Evolutionary conservation across 805 yeast genomes (phyloP), one percentile per base, ranked within the genome.

Genomic region (Ogataea paradorogensis): DNA sequence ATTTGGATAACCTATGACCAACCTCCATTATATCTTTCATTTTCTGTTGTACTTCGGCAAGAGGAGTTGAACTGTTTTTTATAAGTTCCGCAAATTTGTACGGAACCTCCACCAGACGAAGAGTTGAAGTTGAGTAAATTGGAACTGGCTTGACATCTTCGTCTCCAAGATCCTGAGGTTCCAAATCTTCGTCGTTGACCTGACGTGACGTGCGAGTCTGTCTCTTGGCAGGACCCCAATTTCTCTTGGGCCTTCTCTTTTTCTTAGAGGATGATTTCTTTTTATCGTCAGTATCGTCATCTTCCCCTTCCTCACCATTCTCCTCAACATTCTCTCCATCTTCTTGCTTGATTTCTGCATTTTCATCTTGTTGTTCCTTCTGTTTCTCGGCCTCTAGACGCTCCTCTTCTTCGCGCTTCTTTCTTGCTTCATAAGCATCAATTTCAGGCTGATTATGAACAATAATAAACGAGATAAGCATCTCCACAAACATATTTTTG

Each of bases 101-200:
- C 1, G 95, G 90, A 18, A 90, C 69, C n/a, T 76, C 78, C 13
- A 69, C 71, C 3, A 91, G 57, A 1, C 72, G 76, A 34, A 88
- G 69, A 0, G 96, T 82, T 15, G 84, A 63, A 0, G 95, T 73
- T 0, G 90, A 78, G 55, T 52, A 77, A 26, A 66, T 55, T 21
- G 71, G 66, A 21, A 61, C 67, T 1, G 82, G 82, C 21, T 56
- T 66, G 1, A 70, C 69, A 37, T 69, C 70, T 15, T 60, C 61
- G 8, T 56, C 66, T n/a, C 58, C 65, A 15, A 53, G 48, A 15
- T 48, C 56, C 16, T 40, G 35, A 20, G 51, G 51, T 25, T 47
- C 55, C 15, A 43, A 35, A 26, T 43, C 52, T 31, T 53, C 58
- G 7, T 50, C 54, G 10, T 46, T 52, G 3, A 44, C 51, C 25